Base-by-base conservation (phyloP, 352 stramenopile species). In the Pythium plurisporium region DNA sequence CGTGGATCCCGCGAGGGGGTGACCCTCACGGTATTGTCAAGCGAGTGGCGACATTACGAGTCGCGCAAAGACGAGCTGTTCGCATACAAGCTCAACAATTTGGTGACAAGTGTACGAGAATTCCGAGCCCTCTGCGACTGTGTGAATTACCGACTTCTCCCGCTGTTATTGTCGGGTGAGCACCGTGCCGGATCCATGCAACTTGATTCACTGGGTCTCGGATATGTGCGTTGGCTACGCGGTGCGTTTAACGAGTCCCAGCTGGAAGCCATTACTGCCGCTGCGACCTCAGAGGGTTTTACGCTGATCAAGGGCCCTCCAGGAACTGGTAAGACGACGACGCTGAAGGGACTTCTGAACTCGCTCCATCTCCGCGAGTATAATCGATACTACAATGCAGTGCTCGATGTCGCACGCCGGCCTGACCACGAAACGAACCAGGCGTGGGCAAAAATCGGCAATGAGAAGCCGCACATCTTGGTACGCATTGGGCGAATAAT, bases 401-500 rank as follows among this genome's bases (percentile, higher is more conserved):
- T 95, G 5, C 55, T 94, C 52, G 82, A 94, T 50, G 86, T 95
- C 15, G 86, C 86, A 3, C 65, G 78, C 10, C 79, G 82, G 48
- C 80, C 86, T 9, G 86, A 95, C 43, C 71, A 75, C 45, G 84
- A 95, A 45, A 95, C 86, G 14, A 86, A 78, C 37, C 77, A 88
- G 54, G 82, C 82, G 12, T 95, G 86, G 86, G 81, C 79, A 29
- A 67, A 68, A 11, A 87, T 95, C 29, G 82, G 82, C 51, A 93
- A 92, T 54, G 83, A 95, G 59, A 97, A 97, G 56, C 91, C 91
- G n/a, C 86, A 97, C 43, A 97, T 97, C 49, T 62, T 97, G 62
- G 87, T 87, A 74, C 34, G 68, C 20, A 42, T 15, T 15, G 29
- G 41, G 41, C 10, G 17, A 8, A 12, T 27, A 43, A 43, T 44